These are phyloP conservation scores for Collybiopsis luxurians DNA, from an alignment of 768 basidiomycete species.

Conservation along the genomic window DNA sequence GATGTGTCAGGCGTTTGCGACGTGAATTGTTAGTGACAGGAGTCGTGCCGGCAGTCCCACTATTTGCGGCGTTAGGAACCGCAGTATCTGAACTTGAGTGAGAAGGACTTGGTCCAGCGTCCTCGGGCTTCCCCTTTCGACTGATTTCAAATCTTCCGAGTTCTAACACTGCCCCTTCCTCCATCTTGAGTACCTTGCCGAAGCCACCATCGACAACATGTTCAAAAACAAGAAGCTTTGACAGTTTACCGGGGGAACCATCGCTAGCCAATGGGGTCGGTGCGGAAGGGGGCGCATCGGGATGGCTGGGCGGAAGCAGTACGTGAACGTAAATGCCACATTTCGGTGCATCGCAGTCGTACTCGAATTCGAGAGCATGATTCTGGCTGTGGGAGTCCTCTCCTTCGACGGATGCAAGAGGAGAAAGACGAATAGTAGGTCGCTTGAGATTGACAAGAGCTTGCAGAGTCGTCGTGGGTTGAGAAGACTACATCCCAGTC, in stretches of 20 bases:
- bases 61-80: slow-evolving; percentile 11
- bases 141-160: slow-evolving; percentile 67
- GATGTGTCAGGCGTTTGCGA: slow-evolving; percentile 62
- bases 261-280: slow-evolving; percentile 25
- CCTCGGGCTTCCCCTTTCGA: slow-evolving; percentile 18
- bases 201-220: slow-evolving; percentile 81
- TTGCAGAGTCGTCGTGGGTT: slow-evolving; percentile 91
- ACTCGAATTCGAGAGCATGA: slow-evolving; percentile 87
- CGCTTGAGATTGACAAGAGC: slow-evolving; percentile 94
- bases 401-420: slow-evolving; percentile 48
- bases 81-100: slow-evolving; percentile 10
- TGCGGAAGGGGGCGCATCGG: slow-evolving; percentile 38
- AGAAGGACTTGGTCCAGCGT: slow-evolving; percentile 16
- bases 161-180: slow-evolving; percentile 78
- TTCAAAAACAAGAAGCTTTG: slow-evolving; percentile 59
- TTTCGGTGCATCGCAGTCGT: slow-evolving; percentile 86
- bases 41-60: slow-evolving; percentile 11
- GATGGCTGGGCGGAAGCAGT: slow-evolving; percentile 63
- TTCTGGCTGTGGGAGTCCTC: slow-evolving; percentile 46
- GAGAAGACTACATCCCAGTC: slow-evolving; percentile 48
- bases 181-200: slow-evolving; percentile 65
- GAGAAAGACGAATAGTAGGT: slow-evolving; percentile 78
- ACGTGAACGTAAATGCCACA: slow-evolving; percentile 80
- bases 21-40: slow-evolving; percentile 13
- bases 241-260: slow-evolving; percentile 28